phyloP scores from a whole-genome alignment of 2,329 filamentous ascomycete genomes.

The Conoideocrella luteorostrata region DNA sequence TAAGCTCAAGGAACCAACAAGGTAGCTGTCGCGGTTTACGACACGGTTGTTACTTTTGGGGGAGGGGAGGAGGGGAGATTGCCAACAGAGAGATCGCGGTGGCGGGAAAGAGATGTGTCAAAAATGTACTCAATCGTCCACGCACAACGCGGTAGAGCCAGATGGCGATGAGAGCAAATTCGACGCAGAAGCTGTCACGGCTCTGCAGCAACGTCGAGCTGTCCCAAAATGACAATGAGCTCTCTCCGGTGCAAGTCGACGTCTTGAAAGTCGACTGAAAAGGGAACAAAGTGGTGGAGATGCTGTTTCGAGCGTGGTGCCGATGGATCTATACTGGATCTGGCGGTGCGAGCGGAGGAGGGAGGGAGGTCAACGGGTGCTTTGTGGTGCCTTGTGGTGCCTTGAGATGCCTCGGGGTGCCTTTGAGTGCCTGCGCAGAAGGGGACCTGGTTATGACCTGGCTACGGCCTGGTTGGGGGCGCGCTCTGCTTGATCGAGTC shows the following conservation, averaged over 20 bases:
- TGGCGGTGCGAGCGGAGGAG: constrained; percentile 46
- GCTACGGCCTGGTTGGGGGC: constrained; percentile 15
- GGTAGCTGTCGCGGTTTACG: constrained; percentile 6
- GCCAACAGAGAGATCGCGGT: neutral
- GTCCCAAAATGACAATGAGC: constrained; percentile 23
- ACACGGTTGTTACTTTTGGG: constrained; percentile 6
- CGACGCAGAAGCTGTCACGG: neutral
- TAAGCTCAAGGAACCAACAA: constrained; percentile 2
- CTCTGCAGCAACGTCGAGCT: constrained; percentile 6
- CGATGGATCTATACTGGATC: constrained; percentile 61
- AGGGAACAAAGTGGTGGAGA: constrained; percentile 52
- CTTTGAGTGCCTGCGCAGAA: constrained; percentile 1
- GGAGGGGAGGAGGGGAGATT: neutral
- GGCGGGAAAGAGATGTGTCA: constrained; percentile 4
- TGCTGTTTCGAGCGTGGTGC: constrained; percentile 59
- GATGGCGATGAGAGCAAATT: neutral
- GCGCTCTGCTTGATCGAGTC: constrained; percentile 32
- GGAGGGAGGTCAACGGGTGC: constrained; percentile 38
- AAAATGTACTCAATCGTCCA: constrained; percentile 4
- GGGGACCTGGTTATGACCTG: neutral
- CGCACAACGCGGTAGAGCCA: constrained; percentile 1
- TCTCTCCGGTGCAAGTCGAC: constrained; percentile 15
- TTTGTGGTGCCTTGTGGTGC: constrained; percentile 34
- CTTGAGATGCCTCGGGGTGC: neutral
- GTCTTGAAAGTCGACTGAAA: constrained; percentile 29